Percentiles rank a stretch among this genome's conserved stretches.
phyloP scores from a whole-genome alignment of 371 early-diverging fungal genomes.

The Furculomyces boomerangus region DNA sequence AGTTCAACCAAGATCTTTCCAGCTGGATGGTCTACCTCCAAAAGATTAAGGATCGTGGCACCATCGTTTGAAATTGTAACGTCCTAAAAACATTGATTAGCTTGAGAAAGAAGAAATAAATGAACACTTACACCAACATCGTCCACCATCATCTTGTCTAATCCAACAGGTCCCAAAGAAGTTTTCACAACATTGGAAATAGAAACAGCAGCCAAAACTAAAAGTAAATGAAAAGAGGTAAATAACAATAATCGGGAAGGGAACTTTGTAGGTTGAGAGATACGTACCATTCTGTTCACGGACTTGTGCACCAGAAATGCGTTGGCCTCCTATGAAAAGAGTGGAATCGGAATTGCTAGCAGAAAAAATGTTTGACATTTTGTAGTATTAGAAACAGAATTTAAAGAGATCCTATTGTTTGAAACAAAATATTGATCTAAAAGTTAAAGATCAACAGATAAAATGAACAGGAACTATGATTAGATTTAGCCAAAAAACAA shows the following conservation, averaged over 20 bases:
- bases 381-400: neutral
- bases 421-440: too few species aligned
- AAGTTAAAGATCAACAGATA: too few species aligned
- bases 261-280: neutral
- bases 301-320: conserved; percentile 86
- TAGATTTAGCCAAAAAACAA: too few species aligned
- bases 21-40: conserved; percentile 98
- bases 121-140: conserved; percentile 61
- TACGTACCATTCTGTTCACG: conserved; percentile 84
- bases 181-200: conserved; percentile 97
- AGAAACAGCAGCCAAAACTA: conserved; percentile 60
- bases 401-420: too few species aligned
- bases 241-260: neutral
- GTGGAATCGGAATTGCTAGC: conserved; percentile 24
- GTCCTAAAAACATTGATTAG: conserved; percentile 19
- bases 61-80: conserved; percentile 99
- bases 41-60: conserved; percentile 96
- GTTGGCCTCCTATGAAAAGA: conserved; percentile 75
- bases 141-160: conserved; percentile 99
- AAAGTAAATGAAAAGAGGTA: neutral
- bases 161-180: conserved; percentile 98
- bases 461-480: too few species aligned
- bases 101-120: conserved; percentile 18
- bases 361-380: conserved; percentile 25
- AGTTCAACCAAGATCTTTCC: conserved; percentile 96